A percentile compares a stretch with the other conserved stretches of the same genome.
These are phyloP conservation scores for Solanum chaucha DNA, from an alignment of 257 asterid genomes.

Conservation along the genomic window DNA sequence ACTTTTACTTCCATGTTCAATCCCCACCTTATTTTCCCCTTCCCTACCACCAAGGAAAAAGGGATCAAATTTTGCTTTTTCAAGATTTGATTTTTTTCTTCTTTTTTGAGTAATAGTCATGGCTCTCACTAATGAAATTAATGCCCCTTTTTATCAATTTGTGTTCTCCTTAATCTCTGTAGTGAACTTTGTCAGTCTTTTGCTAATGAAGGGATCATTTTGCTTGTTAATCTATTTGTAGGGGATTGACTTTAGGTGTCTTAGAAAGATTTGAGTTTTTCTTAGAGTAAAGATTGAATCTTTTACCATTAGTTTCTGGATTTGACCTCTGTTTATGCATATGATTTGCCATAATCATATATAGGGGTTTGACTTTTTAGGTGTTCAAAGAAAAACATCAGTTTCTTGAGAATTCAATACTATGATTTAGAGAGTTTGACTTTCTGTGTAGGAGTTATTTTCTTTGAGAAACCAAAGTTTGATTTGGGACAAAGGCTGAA, in stretches of 20 bases:
- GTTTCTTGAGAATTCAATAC: neutral
- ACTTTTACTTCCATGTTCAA: neutral
- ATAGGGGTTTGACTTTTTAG: neutral
- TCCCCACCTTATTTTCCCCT: neutral
- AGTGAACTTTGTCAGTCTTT: neutral
- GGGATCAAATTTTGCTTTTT: neutral
- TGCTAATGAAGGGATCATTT: neutral
- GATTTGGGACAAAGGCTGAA: neutral
- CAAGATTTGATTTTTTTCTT: constrained; percentile 9
- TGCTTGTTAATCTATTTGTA: neutral
- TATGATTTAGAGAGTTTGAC: neutral
- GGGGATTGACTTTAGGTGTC: constrained; percentile 16
- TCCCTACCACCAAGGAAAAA: neutral
- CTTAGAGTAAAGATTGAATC: neutral
- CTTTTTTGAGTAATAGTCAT: neutral
- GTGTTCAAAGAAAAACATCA: neutral
- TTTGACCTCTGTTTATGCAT: neutral
- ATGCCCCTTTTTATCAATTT: constrained; percentile 1
- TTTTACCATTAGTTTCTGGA: neutral
- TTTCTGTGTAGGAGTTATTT: neutral
- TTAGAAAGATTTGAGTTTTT: neutral
- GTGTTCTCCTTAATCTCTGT: neutral
- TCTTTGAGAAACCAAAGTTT: neutral
- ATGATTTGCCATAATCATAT: neutral
- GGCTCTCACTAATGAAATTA: constrained; percentile 39